Conservation (phyloP, 495 filamentous ascomycete species). For the Penicillium simplicissimum region DNA sequence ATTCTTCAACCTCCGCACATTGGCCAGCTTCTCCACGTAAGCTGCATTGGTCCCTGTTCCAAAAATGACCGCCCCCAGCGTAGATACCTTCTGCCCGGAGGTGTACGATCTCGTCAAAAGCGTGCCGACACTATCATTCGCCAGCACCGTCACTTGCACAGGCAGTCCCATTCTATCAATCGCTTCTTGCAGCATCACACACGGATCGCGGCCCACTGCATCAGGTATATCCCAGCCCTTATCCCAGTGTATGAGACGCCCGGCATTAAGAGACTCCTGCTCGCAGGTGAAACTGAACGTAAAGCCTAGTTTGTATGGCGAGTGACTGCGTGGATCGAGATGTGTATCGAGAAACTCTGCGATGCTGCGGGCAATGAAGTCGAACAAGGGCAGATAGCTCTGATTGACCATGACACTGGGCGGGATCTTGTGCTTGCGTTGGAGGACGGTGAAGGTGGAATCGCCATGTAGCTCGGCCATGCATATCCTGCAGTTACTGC, state of each 20-base stretch:
- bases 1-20: slow-evolving; percentile 11
- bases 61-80: slow-evolving; percentile 22
- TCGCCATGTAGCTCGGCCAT: slow-evolving; percentile 60
- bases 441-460: slow-evolving; percentile 19
- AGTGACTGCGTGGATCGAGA: not conserved
- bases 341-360: slow-evolving; percentile 12
- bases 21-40: slow-evolving; percentile 30
- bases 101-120: slow-evolving; percentile 25
- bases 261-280: slow-evolving; percentile 20
- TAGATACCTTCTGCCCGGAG: slow-evolving; percentile 10
- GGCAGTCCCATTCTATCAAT: slow-evolving; percentile 21
- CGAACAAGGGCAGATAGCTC: slow-evolving; percentile 22
- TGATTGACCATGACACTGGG: slow-evolving; percentile 19
- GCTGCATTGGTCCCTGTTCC: slow-evolving; percentile 45
- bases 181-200: slow-evolving; percentile 23
- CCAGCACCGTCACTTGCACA: slow-evolving; percentile 21
- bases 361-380: slow-evolving; percentile 25
- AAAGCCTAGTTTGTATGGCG: slow-evolving; percentile 22
- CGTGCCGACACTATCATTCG: slow-evolving; percentile 25
- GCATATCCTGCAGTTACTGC: slow-evolving; percentile 67
- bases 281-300: slow-evolving; percentile 28
- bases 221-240: slow-evolving; percentile 31
- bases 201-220: slow-evolving; percentile 22
- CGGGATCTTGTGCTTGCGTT: slow-evolving; percentile 19
- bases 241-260: slow-evolving; percentile 25